Conservation (phyloP, 176 grass and related monocot species). For the Bothriochloa decipiens region DNA sequence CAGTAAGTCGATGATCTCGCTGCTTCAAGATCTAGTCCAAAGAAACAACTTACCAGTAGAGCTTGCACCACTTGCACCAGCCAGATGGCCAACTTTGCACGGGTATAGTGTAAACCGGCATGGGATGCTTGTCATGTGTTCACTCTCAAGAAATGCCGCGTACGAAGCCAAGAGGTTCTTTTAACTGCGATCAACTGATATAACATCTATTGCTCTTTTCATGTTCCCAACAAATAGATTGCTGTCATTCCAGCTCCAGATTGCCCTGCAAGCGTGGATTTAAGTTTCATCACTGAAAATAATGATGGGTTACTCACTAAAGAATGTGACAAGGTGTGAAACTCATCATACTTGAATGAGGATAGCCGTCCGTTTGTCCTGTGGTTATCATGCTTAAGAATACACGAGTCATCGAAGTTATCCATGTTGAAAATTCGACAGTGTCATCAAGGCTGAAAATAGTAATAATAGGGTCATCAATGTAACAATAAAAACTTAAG, state of each 20-base stretch:
- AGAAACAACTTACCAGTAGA: conserved; percentile 57
- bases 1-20: not conserved
- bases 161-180: conserved; percentile 9
- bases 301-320: not conserved
- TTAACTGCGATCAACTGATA: conserved; percentile 29
- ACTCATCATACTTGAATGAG: conserved; percentile 51
- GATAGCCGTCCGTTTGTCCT: conserved; percentile 63
- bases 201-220: conserved; percentile 65
- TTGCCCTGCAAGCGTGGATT: conserved; percentile 49
- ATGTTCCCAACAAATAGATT: conserved; percentile 62
- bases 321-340: not conserved
- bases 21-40: conserved; percentile 41
- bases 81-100: conserved; percentile 50
- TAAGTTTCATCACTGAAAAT: not conserved
- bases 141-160: conserved; percentile 33
- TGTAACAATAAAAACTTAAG: not conserved
- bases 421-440: conserved; percentile 48
- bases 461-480: conserved; percentile 16
- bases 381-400: conserved; percentile 49
- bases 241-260: conserved; percentile 69
- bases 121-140: conserved; percentile 52
- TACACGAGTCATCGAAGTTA: conserved; percentile 39
- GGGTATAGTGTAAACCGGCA: conserved; percentile 57
- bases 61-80: conserved; percentile 29
- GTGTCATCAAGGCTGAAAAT: conserved; percentile 57